phyloP scores from a whole-genome alignment of 495 filamentous ascomycete species.

The Cercophora sp. region DNA sequence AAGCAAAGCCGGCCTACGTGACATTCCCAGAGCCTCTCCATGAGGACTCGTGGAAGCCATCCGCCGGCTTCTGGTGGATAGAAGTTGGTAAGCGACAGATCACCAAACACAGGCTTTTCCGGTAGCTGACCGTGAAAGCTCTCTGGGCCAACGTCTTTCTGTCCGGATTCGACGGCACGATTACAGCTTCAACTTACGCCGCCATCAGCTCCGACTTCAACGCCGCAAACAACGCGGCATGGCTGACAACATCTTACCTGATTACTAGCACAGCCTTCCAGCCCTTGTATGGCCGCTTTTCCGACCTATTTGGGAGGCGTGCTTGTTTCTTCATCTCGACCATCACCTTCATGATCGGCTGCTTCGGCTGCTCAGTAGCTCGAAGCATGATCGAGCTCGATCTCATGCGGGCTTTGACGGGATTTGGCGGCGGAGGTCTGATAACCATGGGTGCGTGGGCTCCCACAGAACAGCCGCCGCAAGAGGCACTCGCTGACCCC shows the following conservation, averaged over 20 bases:
- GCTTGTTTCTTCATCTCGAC: slow-evolving; percentile 49
- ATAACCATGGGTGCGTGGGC: slow-evolving; percentile 55
- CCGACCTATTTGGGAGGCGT: slow-evolving; percentile 52
- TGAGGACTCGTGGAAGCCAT: slow-evolving; percentile 25
- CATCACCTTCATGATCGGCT: slow-evolving; percentile 44
- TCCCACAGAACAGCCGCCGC: no score
- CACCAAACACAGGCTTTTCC: not conserved
- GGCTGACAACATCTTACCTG: slow-evolving; percentile 71
- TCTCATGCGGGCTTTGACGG: slow-evolving; percentile 45
- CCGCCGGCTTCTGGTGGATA: slow-evolving; percentile 36
- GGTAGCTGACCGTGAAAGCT: slow-evolving; percentile 29
- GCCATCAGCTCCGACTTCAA: slow-evolving; percentile 57
- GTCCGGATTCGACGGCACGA: slow-evolving; percentile 61
- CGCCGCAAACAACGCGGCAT: slow-evolving; percentile 51
- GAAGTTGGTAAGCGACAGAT: slow-evolving; percentile 27
- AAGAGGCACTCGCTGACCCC: slow-evolving; percentile 7
- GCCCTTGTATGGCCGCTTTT: slow-evolving; percentile 43
- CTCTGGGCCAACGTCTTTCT: slow-evolving; percentile 65
- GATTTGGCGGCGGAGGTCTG: slow-evolving; percentile 57
- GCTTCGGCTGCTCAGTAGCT: slow-evolving; percentile 46
- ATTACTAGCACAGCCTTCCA: slow-evolving; percentile 70
- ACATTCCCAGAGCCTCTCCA: slow-evolving; percentile 15
- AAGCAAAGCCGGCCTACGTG: slow-evolving; percentile 18
- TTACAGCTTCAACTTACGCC: slow-evolving; percentile 62
- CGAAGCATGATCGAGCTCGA: slow-evolving; percentile 37